phyloP scores from a whole-genome alignment of 2,329 filamentous ascomycete genomes.

The Calycina marina region DNA sequence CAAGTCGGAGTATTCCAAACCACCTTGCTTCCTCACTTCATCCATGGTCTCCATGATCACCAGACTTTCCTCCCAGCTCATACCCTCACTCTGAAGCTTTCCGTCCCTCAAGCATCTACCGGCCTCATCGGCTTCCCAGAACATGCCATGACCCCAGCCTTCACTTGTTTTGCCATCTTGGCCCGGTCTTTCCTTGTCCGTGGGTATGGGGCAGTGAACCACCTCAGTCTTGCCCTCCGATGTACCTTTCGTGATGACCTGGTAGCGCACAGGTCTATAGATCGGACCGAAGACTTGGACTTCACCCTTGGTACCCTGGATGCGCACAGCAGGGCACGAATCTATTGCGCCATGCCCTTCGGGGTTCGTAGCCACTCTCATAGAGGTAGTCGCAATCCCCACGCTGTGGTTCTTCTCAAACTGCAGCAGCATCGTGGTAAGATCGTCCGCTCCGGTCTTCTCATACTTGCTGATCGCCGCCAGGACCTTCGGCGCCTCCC shows the following conservation, averaged over 20 bases:
- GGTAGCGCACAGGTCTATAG: conserved; percentile 38
- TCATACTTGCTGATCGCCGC: conserved; percentile 42
- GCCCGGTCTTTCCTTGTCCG: conserved; percentile 14
- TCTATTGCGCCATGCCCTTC: conserved; percentile 29
- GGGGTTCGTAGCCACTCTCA: conserved; percentile 34
- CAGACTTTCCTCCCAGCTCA: conserved; percentile 47
- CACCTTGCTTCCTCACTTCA: conserved; percentile 48
- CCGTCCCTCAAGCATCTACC: conserved; percentile 48
- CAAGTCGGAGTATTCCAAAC: conserved; percentile 46
- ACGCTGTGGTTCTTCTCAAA: conserved; percentile 45
- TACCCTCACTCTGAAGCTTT: conserved; percentile 41
- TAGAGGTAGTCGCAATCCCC: conserved; percentile 41
- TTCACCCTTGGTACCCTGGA: conserved; percentile 52
- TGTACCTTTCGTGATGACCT: conserved; percentile 32
- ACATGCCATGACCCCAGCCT: conserved; percentile 46
- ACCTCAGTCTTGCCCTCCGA: conserved; percentile 21
- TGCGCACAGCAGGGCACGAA: conserved; percentile 40
- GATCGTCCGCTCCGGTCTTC: conserved; percentile 47
- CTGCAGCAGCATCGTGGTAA: conserved; percentile 45
- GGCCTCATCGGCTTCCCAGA: conserved; percentile 57
- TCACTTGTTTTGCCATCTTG: conserved; percentile 1
- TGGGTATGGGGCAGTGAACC: conserved; percentile 30
- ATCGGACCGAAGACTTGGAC: conserved; percentile 47
- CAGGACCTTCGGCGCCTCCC: conserved; percentile 37
- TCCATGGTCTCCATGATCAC: conserved; percentile 61